A percentile compares a stretch with the other conserved stretches of the same genome.
Evolutionary conservation across 768 basidiomycete genomes (phyloP).

Genomic region (Calocybe cyanea): DNA sequence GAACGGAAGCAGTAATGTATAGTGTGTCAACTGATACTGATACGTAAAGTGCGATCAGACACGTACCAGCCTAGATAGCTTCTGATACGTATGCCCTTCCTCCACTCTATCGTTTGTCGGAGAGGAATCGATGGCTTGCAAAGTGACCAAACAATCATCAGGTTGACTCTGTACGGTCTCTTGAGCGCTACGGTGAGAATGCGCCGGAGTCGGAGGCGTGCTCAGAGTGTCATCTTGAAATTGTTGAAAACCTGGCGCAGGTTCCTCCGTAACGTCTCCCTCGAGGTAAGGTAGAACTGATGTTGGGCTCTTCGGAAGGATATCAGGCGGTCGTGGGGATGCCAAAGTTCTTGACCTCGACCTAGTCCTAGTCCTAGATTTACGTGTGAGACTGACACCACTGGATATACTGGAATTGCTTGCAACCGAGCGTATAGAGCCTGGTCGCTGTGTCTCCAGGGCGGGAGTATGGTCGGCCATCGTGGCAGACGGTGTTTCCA

Average conservation of each 20-base stretch:
- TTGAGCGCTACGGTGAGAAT: conserved; percentile 19
- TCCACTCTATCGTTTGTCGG: conserved; percentile 1
- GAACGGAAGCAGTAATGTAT: conserved; percentile 4
- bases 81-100: conserved; percentile 12
- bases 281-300: conserved; percentile 34
- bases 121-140: conserved; percentile 4
- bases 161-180: conserved; percentile 2
- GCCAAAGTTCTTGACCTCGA: conserved; percentile 44
- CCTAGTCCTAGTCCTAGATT: conserved; percentile 51
- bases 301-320: conserved; percentile 19
- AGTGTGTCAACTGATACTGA: conserved; percentile 2
- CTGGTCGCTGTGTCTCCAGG: conserved; percentile 24
- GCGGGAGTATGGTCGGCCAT: conserved; percentile 19
- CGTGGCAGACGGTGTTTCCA: conserved; percentile 18
- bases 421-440: conserved; percentile 44
- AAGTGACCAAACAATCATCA: background rate
- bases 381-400: conserved; percentile 47
- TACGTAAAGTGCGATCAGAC: conserved; percentile 7
- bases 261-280: conserved; percentile 21
- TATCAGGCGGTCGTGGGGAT: conserved; percentile 20
- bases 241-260: conserved; percentile 14
- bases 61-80: conserved; percentile 34
- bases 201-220: conserved; percentile 23
- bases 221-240: conserved; percentile 9
- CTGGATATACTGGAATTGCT: conserved; percentile 50